Base-by-base conservation (phyloP, 441 rosid genomes). In the Adansonia grandidieri region DNA sequence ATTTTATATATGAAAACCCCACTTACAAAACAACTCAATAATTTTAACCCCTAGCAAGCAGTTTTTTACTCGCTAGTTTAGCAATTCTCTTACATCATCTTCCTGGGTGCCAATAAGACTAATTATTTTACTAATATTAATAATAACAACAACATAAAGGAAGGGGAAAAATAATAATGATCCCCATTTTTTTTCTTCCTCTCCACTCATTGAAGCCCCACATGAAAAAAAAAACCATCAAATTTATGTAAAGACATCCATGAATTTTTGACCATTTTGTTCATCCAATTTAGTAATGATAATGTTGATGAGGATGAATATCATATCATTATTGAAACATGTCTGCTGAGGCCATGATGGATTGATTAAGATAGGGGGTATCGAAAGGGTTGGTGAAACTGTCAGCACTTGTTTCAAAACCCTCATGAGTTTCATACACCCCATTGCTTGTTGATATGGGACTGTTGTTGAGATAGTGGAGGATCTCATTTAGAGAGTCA, bases 321-420 rank as follows among this genome's bases (percentile, higher is more conserved):
- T 24, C 28, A 37, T 37, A 32, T 78, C 62, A 77, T 15, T 79
- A 82, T 9, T 78, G 82, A 56, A 84, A 83, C 48, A 85, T 60
- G 15, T 79, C 85, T 1, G 87, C 71, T 28, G 88, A 80, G 2
- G 87, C 90, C 84, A 82, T 74, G 83, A 85, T 79, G 56, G 86
- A 85, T 64, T 80, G 87, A 75, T 80, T 84, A 32, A 71, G 51
- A 75, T 65, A 71, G 4, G 72, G 58, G 72, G 56, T 2, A 61
- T 67, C 64, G 58, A 82, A 50, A 14, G 85, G 81, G 69, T 80
- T 75, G 73, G 58, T 66, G 81, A 80, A 66, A 56, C 77, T 51
- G 13, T 81, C 81, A 57, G 37, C 80, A 48, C 9, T 28, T 17
- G 54, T 32, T 40, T 64, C 63, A 74, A 78, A 24, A 14, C 20